Conservation (phyloP, 345 rosid species). For the Cardamine chenopodiifolia region DNA sequence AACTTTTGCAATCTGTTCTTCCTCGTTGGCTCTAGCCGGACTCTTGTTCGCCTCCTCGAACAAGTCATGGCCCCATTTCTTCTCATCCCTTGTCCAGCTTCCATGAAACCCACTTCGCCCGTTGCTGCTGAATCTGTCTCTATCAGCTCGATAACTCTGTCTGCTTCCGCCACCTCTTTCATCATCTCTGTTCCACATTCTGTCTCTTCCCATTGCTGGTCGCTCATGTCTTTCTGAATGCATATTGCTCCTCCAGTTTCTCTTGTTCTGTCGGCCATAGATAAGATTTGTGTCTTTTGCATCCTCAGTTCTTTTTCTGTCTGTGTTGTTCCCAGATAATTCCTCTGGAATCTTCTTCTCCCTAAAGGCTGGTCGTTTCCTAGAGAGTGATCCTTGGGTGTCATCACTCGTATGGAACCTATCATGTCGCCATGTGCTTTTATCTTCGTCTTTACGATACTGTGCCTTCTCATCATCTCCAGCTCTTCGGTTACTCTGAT, state of each 20-base stretch:
- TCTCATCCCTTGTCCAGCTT: constrained; percentile 56
- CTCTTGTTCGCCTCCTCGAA: constrained; percentile 76
- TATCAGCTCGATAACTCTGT: constrained; percentile 48
- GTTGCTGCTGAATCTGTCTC: constrained; percentile 48
- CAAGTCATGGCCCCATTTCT: constrained; percentile 97
- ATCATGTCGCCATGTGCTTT: constrained; percentile 65
- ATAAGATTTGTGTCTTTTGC: constrained; percentile 40
- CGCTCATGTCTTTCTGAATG: constrained; percentile 47
- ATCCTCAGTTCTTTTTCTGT: constrained; percentile 45
- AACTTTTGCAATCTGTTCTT: constrained; percentile 86
- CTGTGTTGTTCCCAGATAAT: constrained; percentile 42
- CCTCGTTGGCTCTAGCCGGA: constrained; percentile 71
- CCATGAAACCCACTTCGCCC: constrained; percentile 55
- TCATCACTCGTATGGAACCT: constrained; percentile 61
- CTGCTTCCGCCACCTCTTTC: constrained; percentile 54
- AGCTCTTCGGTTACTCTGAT: constrained; percentile 48
- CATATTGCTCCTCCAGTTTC: constrained; percentile 49
- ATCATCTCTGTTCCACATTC: constrained; percentile 54
- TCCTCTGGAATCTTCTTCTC: constrained; percentile 65
- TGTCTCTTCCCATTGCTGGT: constrained; percentile 47
- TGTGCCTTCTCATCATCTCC: constrained; percentile 52
- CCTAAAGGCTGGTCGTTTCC: constrained; percentile 88
- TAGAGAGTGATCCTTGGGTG: constrained; percentile 48
- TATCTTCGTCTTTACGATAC: constrained; percentile 49
- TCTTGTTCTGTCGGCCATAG: constrained; percentile 52